phyloP scores from a whole-genome alignment of 169 alveolate species.

The Plasmodium fragile region DNA sequence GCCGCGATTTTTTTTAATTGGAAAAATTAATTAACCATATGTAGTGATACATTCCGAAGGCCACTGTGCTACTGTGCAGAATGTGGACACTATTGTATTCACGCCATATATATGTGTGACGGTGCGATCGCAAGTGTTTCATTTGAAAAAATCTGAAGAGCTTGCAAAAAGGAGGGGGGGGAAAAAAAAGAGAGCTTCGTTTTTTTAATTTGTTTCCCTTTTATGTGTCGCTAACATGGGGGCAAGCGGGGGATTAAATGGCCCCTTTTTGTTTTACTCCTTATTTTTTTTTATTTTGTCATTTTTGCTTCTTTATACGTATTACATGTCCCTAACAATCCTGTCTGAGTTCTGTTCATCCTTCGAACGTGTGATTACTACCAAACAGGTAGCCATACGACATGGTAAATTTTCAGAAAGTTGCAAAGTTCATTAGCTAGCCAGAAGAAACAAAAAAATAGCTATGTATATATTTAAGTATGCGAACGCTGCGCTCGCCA shows the following conservation, averaged over 20 bases:
- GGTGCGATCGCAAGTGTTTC: neutral
- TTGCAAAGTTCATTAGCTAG: conserved; percentile 3
- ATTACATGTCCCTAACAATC: neutral
- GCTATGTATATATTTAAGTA: neutral
- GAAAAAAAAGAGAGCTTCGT: neutral
- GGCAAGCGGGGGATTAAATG: neutral
- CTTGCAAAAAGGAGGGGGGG: neutral
- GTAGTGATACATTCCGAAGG: neutral
- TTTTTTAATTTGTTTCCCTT: neutral
- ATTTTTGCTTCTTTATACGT: neutral
- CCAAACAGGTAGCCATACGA: conserved; percentile 1
- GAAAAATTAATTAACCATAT: neutral
- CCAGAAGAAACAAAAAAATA: neutral
- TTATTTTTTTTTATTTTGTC: neutral
- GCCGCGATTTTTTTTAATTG: neutral
- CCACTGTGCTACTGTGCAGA: neutral
- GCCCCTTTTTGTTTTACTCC: neutral
- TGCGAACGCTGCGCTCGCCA: conserved; percentile 12
- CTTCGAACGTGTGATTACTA: neutral
- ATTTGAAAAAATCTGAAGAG: neutral
- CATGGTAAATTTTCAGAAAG: neutral
- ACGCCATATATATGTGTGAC: neutral
- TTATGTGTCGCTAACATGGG: neutral
- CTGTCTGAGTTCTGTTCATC: neutral
- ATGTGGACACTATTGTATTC: neutral